Evolutionary conservation across 2,329 filamentous ascomycete species (phyloP).

Genomic region (Aspergillus brunneoviolaceus): DNA sequence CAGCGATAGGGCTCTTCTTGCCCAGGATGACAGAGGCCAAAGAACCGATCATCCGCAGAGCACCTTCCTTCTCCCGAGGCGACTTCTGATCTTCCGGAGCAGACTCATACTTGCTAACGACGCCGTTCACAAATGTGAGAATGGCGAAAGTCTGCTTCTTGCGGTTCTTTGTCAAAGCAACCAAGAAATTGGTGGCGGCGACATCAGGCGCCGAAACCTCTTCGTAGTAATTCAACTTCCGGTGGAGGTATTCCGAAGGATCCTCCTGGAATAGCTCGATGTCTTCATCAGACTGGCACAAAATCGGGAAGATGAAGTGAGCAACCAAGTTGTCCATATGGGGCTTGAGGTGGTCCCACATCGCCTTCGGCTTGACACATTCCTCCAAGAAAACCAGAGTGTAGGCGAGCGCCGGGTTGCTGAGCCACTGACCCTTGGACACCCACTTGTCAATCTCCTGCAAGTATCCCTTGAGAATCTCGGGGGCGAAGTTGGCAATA

Average conservation of each 20-base stretch:
- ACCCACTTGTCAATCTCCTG: conserved; percentile 98
- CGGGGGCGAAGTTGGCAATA: conserved; percentile 85
- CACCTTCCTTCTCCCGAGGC: conserved; percentile 93
- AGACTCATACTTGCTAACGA: conserved; percentile 89
- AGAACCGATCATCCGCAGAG: conserved; percentile 94
- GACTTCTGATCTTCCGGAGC: conserved; percentile 87
- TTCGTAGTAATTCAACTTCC: conserved; percentile 97
- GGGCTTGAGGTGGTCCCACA: conserved; percentile 91
- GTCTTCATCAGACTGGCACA: conserved; percentile 90
- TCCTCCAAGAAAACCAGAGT: conserved; percentile 95
- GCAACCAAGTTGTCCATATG: conserved; percentile 91
- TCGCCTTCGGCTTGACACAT: conserved; percentile 93
- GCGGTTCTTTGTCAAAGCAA: conserved; percentile 88
- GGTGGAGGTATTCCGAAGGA: conserved; percentile 93
- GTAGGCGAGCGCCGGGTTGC: conserved; percentile 88
- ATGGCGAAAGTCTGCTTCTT: conserved; percentile 96
- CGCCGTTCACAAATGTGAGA: conserved; percentile 88
- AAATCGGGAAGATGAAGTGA: conserved; percentile 91
- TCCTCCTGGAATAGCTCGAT: conserved; percentile 92
- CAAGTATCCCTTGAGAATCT: conserved; percentile 93
- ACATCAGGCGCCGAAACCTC: conserved; percentile 94
- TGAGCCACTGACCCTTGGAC: conserved; percentile 88
- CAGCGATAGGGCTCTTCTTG: conserved; percentile 97
- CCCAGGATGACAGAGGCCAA: conserved; percentile 89
- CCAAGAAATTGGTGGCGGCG: conserved; percentile 92